Evolutionary conservation across 371 early-diverging fungal genomes (phyloP).

Genomic region (Mortierella polycephala): DNA sequence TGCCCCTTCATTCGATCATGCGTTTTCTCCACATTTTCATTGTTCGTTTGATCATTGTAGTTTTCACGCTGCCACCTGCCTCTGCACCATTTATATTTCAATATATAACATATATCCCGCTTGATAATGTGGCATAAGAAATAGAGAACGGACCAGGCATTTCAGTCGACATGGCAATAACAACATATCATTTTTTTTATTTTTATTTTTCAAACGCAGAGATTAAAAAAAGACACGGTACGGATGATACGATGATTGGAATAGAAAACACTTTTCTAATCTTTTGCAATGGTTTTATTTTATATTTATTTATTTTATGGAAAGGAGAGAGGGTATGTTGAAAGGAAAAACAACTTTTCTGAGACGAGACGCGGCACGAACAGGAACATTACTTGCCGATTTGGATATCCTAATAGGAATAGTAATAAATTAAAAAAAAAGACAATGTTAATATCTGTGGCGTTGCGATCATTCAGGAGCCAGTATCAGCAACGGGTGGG

Average conservation of each 20-base stretch:
- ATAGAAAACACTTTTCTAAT: background rate
- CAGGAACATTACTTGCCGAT: slow-evolving; percentile 1
- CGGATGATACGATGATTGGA: background rate
- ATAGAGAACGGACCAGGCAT: background rate
- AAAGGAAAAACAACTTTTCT: too few species aligned
- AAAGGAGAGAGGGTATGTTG: background rate
- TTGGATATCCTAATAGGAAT: slow-evolving; percentile 11
- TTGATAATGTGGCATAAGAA: too few species aligned
- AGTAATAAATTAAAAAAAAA: background rate
- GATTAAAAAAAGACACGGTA: background rate
- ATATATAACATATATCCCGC: too few species aligned
- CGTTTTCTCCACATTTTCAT: too few species aligned
- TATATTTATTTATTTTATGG: background rate
- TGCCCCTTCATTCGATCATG: too few species aligned
- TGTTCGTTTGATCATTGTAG: too few species aligned
- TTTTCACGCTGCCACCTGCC: too few species aligned
- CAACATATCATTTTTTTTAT: background rate
- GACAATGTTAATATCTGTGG: background rate
- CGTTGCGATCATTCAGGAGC: too few species aligned
- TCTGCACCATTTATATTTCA: too few species aligned
- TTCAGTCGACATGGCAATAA: background rate
- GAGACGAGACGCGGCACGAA: too few species aligned
- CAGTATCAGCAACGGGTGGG: too few species aligned
- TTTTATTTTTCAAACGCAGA: background rate
- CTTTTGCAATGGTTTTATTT: background rate